Evolutionary conservation across 176 grass and related monocot species (phyloP).

Genomic region (Themeda triandra): DNA sequence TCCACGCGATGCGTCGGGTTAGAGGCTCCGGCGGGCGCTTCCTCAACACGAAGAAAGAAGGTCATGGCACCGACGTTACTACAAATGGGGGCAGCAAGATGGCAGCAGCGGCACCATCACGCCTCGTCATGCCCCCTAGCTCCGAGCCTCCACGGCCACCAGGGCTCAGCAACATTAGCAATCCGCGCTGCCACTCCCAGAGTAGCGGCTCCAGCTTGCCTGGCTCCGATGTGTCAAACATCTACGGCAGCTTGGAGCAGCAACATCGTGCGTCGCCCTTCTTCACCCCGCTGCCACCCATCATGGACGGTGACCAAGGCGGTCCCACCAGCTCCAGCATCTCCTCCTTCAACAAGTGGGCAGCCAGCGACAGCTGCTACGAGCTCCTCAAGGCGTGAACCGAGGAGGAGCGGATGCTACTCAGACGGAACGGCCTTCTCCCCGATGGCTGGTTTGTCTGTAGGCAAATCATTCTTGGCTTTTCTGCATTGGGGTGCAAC

Average conservation of each 20-base stretch:
- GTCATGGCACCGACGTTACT: not conserved
- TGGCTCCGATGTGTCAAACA: slow-evolving; percentile 68
- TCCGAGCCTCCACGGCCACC: slow-evolving; percentile 36
- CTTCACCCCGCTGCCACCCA: slow-evolving; percentile 65
- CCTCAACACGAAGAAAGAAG: slow-evolving; percentile 84
- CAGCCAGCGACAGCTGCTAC: slow-evolving; percentile 51
- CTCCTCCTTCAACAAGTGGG: slow-evolving; percentile 71
- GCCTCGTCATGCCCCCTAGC: slow-evolving; percentile 28
- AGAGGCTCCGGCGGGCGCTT: slow-evolving; percentile 84
- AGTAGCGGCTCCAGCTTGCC: slow-evolving; percentile 58
- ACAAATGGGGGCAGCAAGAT: not conserved
- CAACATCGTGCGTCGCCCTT: slow-evolving; percentile 53
- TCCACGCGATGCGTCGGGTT: slow-evolving; percentile 78
- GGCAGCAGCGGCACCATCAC: not conserved
- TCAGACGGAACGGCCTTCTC: slow-evolving; percentile 18
- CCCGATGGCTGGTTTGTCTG: slow-evolving; percentile 41
- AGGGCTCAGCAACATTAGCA: not conserved
- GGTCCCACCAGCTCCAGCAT: slow-evolving; percentile 9
- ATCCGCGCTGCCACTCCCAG: slow-evolving; percentile 25
- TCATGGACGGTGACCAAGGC: slow-evolving; percentile 55
- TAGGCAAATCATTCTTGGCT: slow-evolving; percentile 99
- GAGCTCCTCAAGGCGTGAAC: slow-evolving; percentile 82
- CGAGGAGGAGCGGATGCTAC: slow-evolving; percentile 25
- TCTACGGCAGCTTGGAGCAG: slow-evolving; percentile 48
- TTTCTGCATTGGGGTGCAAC: slow-evolving; percentile 42